Base-by-base conservation (phyloP, 495 filamentous ascomycete species). In the Aspergillus conjunctus region DNA sequence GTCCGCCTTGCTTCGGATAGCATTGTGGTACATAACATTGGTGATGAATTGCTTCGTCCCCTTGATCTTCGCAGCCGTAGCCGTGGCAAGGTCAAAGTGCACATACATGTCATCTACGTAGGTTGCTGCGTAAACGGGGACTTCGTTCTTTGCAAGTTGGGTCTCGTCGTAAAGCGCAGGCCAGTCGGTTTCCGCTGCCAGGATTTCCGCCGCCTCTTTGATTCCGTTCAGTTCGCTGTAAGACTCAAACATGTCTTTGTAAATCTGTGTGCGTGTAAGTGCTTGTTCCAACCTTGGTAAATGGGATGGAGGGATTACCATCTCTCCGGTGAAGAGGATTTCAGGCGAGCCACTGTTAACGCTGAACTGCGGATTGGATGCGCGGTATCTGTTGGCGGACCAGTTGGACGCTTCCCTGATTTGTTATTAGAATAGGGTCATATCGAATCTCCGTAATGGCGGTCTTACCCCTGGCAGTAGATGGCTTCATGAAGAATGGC, bases 91-190 rank as follows among this genome's bases (percentile, higher is more conserved):
- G 22, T 87, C 87, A 62, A 82, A 90, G 62, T 93, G 87, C 32
- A 98, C 93, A 65, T 96, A 97, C 92, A 98, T 97, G 71, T 98
- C 93, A 57, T 97, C 90, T 1, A 91, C 67, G 59, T 87, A 98
- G n/a, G 82, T 87, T 0, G 90, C 90, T 7, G 91, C 87, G 64
- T 95, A 97, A 0, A 97, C 89, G 0, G 94, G 93, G 0, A 97
- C 92, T 60, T 88, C 78, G 66, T 97, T 97, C 62, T 83, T 79
- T 7, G 79, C 81, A 18, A 97, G 79, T 67, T 90, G 86, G 9
- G 78, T 80, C 59, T 85, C 79, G 66, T 94, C 84, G 67, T 96
- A 97, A 3, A 98, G 81, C 2, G 79, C 73, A 1, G 87, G 81
- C 93, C 94, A 97, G 51, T 85, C 82, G 9, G 75, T 67, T 30